A percentile compares a stretch with the other conserved stretches of the same genome.
Evolutionary conservation across 2,329 filamentous ascomycete species (phyloP).

Genomic region (Daldinia sp.): DNA sequence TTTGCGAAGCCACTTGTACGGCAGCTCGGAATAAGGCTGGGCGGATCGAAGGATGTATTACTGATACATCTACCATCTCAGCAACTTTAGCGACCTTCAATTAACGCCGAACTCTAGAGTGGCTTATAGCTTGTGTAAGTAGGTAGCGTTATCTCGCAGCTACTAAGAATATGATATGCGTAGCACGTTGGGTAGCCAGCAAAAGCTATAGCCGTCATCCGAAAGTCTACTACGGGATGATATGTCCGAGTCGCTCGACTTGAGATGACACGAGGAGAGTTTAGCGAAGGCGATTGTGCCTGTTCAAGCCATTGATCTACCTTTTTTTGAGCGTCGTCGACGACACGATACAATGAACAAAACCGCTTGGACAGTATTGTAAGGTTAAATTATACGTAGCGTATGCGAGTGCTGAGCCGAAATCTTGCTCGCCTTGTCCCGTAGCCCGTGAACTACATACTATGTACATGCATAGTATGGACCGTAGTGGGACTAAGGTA

Average conservation of each 20-base stretch:
- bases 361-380: constrained; percentile 20
- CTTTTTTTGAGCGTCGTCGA: constrained; percentile 2
- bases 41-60: constrained; percentile 7
- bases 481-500: neutral
- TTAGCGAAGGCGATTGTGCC: constrained; percentile 15
- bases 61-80: constrained; percentile 3
- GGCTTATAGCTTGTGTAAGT: neutral
- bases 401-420: neutral
- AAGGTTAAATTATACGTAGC: too few species aligned
- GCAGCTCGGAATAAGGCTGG: constrained; percentile 17
- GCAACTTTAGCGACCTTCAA: neutral
- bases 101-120: neutral
- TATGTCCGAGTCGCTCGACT: constrained; percentile 1
- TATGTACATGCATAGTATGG: neutral
- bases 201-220: neutral
- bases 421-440: neutral
- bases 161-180: neutral
- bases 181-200: too few species aligned
- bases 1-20: constrained; percentile 8
- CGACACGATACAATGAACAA: constrained; percentile 1
- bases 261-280: constrained; percentile 20
- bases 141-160: neutral
- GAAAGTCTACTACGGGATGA: neutral
- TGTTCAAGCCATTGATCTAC: constrained; percentile 24
- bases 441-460: neutral